phyloP scores from a whole-genome alignment of 2,329 filamentous ascomycete species.

The Alternaria sp. region DNA sequence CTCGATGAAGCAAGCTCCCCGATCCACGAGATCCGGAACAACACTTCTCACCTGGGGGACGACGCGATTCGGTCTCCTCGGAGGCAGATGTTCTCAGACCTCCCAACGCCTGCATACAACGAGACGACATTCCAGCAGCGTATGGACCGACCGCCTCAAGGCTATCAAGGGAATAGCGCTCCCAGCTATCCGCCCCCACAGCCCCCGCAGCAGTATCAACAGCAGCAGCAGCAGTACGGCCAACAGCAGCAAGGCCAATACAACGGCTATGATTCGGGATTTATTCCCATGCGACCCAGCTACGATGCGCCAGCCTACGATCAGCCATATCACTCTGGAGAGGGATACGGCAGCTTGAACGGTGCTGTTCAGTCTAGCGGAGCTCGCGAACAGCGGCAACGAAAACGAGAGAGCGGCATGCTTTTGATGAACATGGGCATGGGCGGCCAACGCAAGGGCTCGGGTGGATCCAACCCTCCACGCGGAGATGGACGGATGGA shows the following conservation, averaged over 20 bases:
- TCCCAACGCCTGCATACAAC: conserved; percentile 69
- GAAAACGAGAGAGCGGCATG: conserved; percentile 48
- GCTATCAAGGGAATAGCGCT: conserved; percentile 28
- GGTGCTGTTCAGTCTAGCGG: conserved; percentile 34
- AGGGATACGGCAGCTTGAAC: conserved; percentile 46
- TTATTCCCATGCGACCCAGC: conserved; percentile 58
- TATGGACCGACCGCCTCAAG: conserved; percentile 34
- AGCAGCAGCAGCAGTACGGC: conserved; percentile 25
- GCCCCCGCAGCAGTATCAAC: conserved; percentile 27
- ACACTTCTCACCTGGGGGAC: conserved; percentile 52
- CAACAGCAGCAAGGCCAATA: conserved; percentile 34
- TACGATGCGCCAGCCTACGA: conserved; percentile 51
- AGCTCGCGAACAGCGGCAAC: conserved; percentile 40
- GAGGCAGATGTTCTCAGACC: conserved; percentile 69
- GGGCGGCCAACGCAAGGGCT: conserved; percentile 45
- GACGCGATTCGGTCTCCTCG: conserved; percentile 69
- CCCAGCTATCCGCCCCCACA: conserved; percentile 33
- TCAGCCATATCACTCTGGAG: conserved; percentile 32
- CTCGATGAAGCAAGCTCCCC: conserved; percentile 60
- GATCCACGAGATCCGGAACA: conserved; percentile 55
- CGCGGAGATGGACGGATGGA: conserved; percentile 29
- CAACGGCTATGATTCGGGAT: conserved; percentile 56
- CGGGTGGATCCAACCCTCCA: conserved; percentile 33
- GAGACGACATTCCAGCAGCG: conserved; percentile 58
- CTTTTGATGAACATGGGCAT: conserved; percentile 48